Evolutionary conservation across 2,329 filamentous ascomycete species (phyloP).

Genomic region (Talaromyces islandicus): DNA sequence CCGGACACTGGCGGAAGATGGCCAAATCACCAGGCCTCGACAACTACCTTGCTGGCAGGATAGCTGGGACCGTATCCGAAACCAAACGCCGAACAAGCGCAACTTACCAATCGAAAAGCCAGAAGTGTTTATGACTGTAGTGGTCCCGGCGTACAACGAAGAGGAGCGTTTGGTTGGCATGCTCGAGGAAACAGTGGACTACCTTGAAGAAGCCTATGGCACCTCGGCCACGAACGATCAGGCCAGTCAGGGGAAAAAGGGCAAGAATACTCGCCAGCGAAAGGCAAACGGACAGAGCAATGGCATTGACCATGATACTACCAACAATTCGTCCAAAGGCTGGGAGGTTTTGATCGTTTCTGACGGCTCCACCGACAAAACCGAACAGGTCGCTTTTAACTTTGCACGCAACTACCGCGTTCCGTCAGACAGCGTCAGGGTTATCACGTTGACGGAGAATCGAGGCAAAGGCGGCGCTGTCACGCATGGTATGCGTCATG

Average conservation of each 20-base stretch:
- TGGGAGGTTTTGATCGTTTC: conserved; percentile 94
- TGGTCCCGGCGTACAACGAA: conserved; percentile 95
- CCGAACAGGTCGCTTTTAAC: conserved; percentile 69
- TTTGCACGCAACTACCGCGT: conserved; percentile 70
- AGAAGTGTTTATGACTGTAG: conserved; percentile 80
- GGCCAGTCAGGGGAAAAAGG: neutral
- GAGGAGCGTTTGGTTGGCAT: conserved; percentile 75
- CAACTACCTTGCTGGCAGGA: conserved; percentile 84
- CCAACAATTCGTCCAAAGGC: conserved; percentile 43
- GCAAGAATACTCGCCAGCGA: conserved; percentile 8
- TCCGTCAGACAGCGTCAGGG: conserved; percentile 71
- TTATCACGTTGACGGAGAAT: conserved; percentile 73
- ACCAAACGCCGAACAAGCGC: conserved; percentile 22
- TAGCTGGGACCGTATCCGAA: conserved; percentile 59
- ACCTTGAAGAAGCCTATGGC: conserved; percentile 73
- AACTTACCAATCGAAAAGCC: conserved; percentile 54
- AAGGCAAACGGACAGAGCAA: conserved; percentile 27
- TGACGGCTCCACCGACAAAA: conserved; percentile 80
- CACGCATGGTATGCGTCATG: conserved; percentile 90
- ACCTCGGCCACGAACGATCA: conserved; percentile 24
- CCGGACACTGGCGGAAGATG: conserved; percentile 64
- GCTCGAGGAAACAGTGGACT: conserved; percentile 83
- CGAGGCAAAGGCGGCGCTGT: conserved; percentile 93
- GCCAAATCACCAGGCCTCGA: conserved; percentile 48
- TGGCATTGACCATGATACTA: conserved; percentile 19